Evolutionary conservation across 2,329 filamentous ascomycete genomes (phyloP), one percentile per base, ranked within the genome.

Genomic region (Ophiocordyceps camponoti-rufipedis): DNA sequence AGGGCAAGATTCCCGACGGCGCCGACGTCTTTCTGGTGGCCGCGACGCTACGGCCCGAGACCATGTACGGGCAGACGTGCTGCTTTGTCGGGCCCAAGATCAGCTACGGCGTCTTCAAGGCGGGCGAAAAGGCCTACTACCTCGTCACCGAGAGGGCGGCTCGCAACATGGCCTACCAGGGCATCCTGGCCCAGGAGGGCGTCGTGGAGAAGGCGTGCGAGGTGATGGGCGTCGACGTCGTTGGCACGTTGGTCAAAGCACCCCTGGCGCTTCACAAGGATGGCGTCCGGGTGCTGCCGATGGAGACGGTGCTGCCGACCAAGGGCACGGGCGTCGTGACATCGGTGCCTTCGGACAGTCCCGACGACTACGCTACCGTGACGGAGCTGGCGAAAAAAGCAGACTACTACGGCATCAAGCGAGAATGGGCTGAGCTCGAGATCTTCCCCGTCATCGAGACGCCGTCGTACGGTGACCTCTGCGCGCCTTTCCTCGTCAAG

Each of bases 241-340:
- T 98, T 50, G 91, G 91, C 33, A 87, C 88, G n/a, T 65, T 93
- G 42, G 79, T 98, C 52, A 74, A 91, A 52, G 91, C 91, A 1
- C 91, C 91, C 45, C 74, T 98, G 35, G 94, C 87, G 2, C 67
- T 87, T 43, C 84, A 96, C 66, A 83, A 75, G 46, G 74, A 85
- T 42, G 84, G 83, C 51, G 82, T 98, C 28, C 77, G 86, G 39
- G 87, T 98, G 47, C 69, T 98, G 48, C 91, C 91, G 45, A 98
- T 98, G 91, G 87, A 94, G 50, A 82, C 83, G 1, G 85, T 96
- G 42, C 81, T 91, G 54, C 81, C 86, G 14, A 84, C 82, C 46
- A 98, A 98, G 70, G 91, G 91, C 58, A 98, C 91, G 19, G 91
- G 88, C 59, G 88, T 98, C 38, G 91, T 98, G 43, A 94, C 88